Percentiles rank a stretch among this genome's conserved stretches.
phyloP scores from a whole-genome alignment of 164 flowering plant species.

The Houttuynia cordata region DNA sequence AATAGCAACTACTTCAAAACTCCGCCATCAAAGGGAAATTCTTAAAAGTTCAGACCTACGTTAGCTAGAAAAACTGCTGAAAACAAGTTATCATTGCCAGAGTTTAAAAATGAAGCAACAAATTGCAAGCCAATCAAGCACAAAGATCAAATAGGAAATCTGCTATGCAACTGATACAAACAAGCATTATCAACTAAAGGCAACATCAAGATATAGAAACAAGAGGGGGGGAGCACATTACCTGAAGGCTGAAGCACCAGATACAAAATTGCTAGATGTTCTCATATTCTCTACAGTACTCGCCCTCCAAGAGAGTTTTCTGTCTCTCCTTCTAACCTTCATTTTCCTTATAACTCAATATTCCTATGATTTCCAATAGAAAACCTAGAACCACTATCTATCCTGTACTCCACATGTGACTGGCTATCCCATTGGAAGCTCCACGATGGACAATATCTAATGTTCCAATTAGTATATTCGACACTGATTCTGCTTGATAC shows the following conservation, averaged over 20 bases:
- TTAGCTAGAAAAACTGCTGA: too few relatives aligned
- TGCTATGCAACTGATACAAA: too few relatives aligned
- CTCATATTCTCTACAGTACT: constrained; percentile 43
- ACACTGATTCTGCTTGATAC: constrained; percentile 25
- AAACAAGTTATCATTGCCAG: too few relatives aligned
- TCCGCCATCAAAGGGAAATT: too few relatives aligned
- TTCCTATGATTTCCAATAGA: constrained; percentile 28
- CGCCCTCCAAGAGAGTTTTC: constrained; percentile 42
- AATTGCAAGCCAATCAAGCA: not conserved
- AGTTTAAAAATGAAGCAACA: not conserved
- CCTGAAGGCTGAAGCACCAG: constrained; percentile 57
- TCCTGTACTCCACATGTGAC: constrained; percentile 53
- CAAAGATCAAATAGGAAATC: too few relatives aligned
- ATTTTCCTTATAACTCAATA: constrained; percentile 34
- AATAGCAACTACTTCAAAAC: too few relatives aligned
- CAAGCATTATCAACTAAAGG: too few relatives aligned
- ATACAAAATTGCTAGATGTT: constrained; percentile 21
- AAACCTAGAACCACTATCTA: constrained; percentile 21
- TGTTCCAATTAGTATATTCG: constrained; percentile 33
- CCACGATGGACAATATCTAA: constrained; percentile 76
- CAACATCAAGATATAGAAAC: not conserved
- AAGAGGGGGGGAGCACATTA: constrained; percentile 8
- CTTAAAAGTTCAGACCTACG: too few relatives aligned
- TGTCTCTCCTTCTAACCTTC: constrained; percentile 25
- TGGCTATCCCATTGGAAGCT: constrained; percentile 69